Evolutionary conservation across 129 eudicot genomes (phyloP).

Genomic region (Apium graveolens): DNA sequence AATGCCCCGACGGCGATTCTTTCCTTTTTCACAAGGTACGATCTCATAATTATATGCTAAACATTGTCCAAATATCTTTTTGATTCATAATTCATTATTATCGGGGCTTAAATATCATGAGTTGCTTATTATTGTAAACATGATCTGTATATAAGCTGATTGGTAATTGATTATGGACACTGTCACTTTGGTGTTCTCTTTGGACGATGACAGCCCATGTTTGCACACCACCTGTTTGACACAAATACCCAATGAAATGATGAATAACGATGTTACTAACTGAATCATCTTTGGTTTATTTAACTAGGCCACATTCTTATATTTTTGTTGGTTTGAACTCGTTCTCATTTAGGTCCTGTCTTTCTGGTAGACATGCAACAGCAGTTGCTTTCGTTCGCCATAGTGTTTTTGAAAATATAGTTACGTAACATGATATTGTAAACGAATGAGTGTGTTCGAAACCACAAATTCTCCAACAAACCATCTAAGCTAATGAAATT

Average conservation of each 20-base stretch:
- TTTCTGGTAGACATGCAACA: no score
- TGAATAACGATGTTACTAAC: not conserved
- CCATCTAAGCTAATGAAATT: not conserved
- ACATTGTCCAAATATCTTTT: not conserved
- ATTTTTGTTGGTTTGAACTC: not conserved
- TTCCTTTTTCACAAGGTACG: not conserved
- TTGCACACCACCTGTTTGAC: not conserved
- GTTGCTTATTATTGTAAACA: not conserved
- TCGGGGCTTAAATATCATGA: not conserved
- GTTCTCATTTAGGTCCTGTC: not conserved
- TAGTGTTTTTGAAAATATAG: no score
- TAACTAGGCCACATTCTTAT: not conserved
- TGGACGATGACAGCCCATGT: not conserved
- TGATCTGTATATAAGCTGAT: not conserved
- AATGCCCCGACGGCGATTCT: not conserved
- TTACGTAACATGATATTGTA: not conserved
- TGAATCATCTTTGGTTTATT: not conserved
- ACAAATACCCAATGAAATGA: not conserved
- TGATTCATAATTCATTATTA: not conserved
- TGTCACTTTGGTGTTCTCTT: no score
- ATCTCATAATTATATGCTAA: no score
- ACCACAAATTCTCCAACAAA: not conserved
- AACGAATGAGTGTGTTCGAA: not conserved
- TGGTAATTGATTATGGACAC: not conserved
- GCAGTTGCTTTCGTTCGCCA: not conserved